phyloP scores from a whole-genome alignment of 2,329 filamentous ascomycete species.

The Pleomassaria siparia region DNA sequence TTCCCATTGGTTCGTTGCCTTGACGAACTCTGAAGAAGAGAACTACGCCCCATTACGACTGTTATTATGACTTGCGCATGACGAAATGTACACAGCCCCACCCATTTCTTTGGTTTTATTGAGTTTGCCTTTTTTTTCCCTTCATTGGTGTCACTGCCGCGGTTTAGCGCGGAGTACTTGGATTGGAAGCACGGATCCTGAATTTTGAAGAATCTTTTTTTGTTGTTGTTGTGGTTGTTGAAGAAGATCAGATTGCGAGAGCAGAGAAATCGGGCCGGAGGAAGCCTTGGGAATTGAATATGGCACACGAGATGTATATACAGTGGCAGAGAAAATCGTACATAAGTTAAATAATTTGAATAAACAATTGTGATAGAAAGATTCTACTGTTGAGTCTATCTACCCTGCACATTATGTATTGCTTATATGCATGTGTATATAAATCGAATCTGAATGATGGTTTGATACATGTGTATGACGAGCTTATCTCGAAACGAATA shows the following conservation, averaged over 20 bases:
- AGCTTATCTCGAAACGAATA: too few species aligned
- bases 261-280: not conserved
- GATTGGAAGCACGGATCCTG: not conserved
- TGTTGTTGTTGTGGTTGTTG: not conserved
- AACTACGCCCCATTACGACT: not conserved
- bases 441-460: too few species aligned
- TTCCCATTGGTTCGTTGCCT: not conserved
- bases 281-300: too few species aligned
- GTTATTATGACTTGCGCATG: not conserved
- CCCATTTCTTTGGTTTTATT: not conserved
- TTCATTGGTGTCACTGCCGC: not conserved
- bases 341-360: too few species aligned
- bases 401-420: too few species aligned
- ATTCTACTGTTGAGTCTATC: too few species aligned
- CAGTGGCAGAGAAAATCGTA: too few species aligned
- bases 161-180: not conserved
- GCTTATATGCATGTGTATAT: too few species aligned
- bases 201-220: too few species aligned
- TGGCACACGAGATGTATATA: too few species aligned
- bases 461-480: too few species aligned
- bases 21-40: not conserved
- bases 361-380: too few species aligned
- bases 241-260: not conserved
- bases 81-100: not conserved
- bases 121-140: not conserved